Evolutionary conservation across 2,329 filamentous ascomycete species (phyloP), one percentile per base, ranked within the genome.

Genomic region (Neobulgaria alba): DNA sequence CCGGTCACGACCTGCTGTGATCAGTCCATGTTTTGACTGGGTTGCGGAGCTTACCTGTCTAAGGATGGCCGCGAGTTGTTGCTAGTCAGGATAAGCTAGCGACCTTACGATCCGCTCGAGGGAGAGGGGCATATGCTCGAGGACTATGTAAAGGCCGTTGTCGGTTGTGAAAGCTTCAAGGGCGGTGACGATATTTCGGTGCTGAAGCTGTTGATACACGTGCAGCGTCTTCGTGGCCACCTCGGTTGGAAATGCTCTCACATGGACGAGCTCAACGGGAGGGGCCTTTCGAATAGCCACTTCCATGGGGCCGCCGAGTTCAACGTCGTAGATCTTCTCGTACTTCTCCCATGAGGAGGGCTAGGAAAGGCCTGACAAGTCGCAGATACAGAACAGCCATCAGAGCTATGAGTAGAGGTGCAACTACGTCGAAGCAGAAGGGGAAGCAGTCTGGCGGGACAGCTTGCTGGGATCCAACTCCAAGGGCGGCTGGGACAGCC

Each of bases 121-220:
- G 26, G 48, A 49, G 37, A 51, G 10, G 21, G 46, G 40, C 37
- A 50, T 45, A 41, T 50, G 38, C 44, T 51, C 26, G 41, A 51
- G 38, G 26, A 51, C 33, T 26, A 48, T 39, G 18, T 51, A 46
- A n/a, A 49, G 40, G 33, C 32, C 17, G 29, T 35, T 23, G 19
- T 44, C 36, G 32, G 33, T 45, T 21, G 34, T 52, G 36, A 50
- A 52, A 40, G 47, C 45, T 36, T 52, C 33, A 39, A 50, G 39
- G 23, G 39, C 45, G 16, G 41, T 33, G 26, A 50, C 39, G 26
- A 52, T 46, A 42, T 46, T 46, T 26, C 10, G 12, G 32, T 52
- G 35, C 38, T 43, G 16, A 33, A 52, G 33, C n/a, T 45, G 36
- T 43, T 19, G 38, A 35, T 38, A 40, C 34, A 45, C 14, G 18